Evolutionary conservation across 345 rosid genomes (phyloP).

Genomic region (Eucalyptus cloeziana): DNA sequence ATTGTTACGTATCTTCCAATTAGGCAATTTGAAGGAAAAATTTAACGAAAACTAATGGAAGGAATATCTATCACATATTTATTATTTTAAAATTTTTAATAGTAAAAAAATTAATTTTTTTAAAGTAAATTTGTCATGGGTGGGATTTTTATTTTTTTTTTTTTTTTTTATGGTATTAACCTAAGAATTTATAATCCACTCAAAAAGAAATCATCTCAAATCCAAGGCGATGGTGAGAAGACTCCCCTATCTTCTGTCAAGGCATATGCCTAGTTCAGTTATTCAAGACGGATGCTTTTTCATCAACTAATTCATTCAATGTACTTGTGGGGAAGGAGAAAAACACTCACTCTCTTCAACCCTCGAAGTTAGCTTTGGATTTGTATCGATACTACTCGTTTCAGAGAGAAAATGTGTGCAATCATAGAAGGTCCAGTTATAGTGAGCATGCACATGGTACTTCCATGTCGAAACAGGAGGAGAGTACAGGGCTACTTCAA

Average conservation of each 20-base stretch:
- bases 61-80: rapidly evolving
- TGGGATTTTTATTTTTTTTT: rapidly evolving
- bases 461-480: not conserved
- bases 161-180: rapidly evolving
- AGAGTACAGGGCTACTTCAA: not conserved
- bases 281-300: not conserved
- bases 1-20: too few relatives aligned
- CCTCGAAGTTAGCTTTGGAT: not conserved
- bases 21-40: too few relatives aligned
- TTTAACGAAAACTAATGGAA: rapidly evolving
- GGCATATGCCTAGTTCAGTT: not conserved
- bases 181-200: not conserved
- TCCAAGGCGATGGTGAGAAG: not conserved
- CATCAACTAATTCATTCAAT: not conserved
- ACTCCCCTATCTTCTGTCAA: not conserved
- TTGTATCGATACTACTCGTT: not conserved
- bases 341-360: not conserved
- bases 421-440: not conserved
- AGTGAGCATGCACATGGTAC: not conserved
- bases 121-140: not conserved
- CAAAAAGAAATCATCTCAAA: not conserved
- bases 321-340: not conserved
- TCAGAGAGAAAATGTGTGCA: not conserved
- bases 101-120: too few relatives aligned
- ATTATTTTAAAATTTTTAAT: too few relatives aligned